Evolutionary conservation across 139 green algal species (phyloP), one percentile per base, ranked within the genome.

Genomic region (Asterochloris erici): DNA sequence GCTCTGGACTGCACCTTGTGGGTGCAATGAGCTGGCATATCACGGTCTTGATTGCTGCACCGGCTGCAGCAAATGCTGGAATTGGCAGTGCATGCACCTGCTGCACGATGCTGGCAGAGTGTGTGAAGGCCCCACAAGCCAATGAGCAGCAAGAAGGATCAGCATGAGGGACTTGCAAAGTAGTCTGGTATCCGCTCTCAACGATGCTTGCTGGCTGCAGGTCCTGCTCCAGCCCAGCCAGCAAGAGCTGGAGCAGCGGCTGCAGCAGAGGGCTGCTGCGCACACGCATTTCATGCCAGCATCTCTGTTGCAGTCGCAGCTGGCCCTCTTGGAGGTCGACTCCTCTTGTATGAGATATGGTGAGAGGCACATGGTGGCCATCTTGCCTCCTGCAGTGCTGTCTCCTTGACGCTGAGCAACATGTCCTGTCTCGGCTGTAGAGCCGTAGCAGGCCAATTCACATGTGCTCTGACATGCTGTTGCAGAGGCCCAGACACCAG

Each of bases 231-330:
- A 88, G 28, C 86, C 84, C 1, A 74, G 66, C 11, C 23, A n/a
- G 11, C 73, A 82, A 11, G 61, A 69, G 70, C 73, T 89, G 28
- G 21, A 83, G 61, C 54, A 28, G 66, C 74, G 86, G 14, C 66
- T 89, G 27, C 16, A 68, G 61, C 21, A 38, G 61, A 77, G 86
- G 19, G 4, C 54, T 19, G 78, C 77, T 13, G 60, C 61, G 21
- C 80, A 80, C 23, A 61, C 10, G 10, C 86, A 89, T 68, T 89
- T 88, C 78, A 89, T 87, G 81, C 84, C 86, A 29, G 77, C 86
- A 17, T 75, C 73, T 16, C 78, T 88, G 26, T 73, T 89, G 14
- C 81, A 84, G 38, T 87, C 86, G 10, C 86, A 89, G 78, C 81
- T 89, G 27, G 84, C 78, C 9, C 62, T 82, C 10, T 61, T 89